Evolutionary conservation across 2,329 filamentous ascomycete species (phyloP).

Genomic region (Bipolaris oryzae): DNA sequence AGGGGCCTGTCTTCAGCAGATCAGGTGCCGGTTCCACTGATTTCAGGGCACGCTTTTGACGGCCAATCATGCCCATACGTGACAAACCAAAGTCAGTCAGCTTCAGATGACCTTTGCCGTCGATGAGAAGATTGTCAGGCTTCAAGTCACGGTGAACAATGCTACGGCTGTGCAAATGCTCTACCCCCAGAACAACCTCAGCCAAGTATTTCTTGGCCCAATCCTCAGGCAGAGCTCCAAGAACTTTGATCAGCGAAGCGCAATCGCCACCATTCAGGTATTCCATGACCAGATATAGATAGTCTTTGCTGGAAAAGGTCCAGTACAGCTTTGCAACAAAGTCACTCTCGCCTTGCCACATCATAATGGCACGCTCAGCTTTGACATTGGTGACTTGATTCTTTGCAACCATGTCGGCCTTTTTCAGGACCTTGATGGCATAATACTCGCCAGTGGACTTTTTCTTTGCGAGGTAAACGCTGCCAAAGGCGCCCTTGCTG

Average conservation of each 20-base stretch:
- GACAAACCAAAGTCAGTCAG: conserved; percentile 97
- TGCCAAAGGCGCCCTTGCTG: conserved; percentile 97
- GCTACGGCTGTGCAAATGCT: conserved; percentile 90
- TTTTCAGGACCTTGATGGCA: conserved; percentile 97
- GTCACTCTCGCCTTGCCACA: conserved; percentile 99
- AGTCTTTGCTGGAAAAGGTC: conserved; percentile 99
- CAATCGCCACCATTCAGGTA: conserved; percentile 98
- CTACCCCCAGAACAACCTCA: conserved; percentile 94
- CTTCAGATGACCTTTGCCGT: conserved; percentile 95
- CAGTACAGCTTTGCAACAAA: conserved; percentile 99
- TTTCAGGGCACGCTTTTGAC: conserved; percentile 91
- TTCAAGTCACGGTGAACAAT: conserved; percentile 98
- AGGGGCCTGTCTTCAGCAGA: conserved; percentile 88
- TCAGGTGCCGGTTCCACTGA: conserved; percentile 82
- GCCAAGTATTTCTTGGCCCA: conserved; percentile 98
- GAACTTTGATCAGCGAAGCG: conserved; percentile 91
- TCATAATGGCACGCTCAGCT: conserved; percentile 98
- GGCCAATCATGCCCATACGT: conserved; percentile 93
- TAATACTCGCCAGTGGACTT: conserved; percentile 98
- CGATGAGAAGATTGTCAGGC: conserved; percentile 95
- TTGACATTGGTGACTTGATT: conserved; percentile 99
- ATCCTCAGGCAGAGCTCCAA: conserved; percentile 90
- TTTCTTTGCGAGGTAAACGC: conserved; percentile 97
- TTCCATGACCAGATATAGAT: conserved; percentile 98
- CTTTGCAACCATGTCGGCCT: conserved; percentile 99